phyloP scores from a whole-genome alignment of 1,284 basidiomycete genomes.

The Sanguinoderma infundibulare region DNA sequence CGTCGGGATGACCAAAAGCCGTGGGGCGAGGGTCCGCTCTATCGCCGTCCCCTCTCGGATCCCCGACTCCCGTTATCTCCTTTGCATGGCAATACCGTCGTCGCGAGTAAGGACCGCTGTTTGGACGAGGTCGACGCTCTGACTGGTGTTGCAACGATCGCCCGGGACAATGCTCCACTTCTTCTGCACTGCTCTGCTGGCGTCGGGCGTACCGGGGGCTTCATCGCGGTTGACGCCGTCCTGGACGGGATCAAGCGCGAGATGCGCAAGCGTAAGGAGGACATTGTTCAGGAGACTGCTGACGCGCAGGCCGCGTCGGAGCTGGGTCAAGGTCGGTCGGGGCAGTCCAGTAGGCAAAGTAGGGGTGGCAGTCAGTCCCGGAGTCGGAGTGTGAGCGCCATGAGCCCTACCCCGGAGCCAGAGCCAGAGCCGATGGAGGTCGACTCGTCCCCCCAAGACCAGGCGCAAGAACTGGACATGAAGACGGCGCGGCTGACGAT shows the following conservation, averaged over 20 bases:
- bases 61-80: not conserved
- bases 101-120: constrained; percentile 10
- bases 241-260: constrained; percentile 79
- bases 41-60: constrained; percentile 7
- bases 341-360: not conserved
- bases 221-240: constrained; percentile 87
- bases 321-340: constrained; percentile 18
- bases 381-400: constrained; percentile 26
- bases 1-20: constrained; percentile 43
- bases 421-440: constrained; percentile 35
- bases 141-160: constrained; percentile 55
- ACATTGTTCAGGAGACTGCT: constrained; percentile 21
- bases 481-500: constrained; percentile 31
- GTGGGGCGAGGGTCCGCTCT: constrained; percentile 41
- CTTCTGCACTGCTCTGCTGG: constrained; percentile 88
- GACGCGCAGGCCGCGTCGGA: constrained; percentile 18
- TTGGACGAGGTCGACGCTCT: constrained; percentile 45
- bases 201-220: constrained; percentile 91
- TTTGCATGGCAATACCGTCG: constrained; percentile 11
- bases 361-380: constrained; percentile 14
- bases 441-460: constrained; percentile 28
- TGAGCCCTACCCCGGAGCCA: constrained; percentile 22
- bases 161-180: constrained; percentile 55
- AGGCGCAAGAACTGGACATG: constrained; percentile 5
- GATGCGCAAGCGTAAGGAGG: constrained; percentile 43